Evolutionary conservation across 2,329 filamentous ascomycete genomes (phyloP).

Genomic region (Talaromyces islandicus): DNA sequence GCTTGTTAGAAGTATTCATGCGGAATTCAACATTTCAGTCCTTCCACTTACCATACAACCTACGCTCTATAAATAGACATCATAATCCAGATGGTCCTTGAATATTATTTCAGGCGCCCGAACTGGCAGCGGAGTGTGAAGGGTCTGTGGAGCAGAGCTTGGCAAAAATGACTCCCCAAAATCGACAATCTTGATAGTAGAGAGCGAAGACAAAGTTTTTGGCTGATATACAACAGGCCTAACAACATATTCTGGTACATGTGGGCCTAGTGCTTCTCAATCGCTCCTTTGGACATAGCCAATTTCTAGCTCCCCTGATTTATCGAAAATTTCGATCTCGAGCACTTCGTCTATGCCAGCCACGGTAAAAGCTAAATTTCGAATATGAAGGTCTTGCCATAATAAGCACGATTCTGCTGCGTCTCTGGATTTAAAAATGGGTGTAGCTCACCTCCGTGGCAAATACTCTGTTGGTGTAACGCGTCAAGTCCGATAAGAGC

Average conservation of each 20-base stretch:
- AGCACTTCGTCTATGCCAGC: conserved; percentile 11
- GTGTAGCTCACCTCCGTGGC: conserved; percentile 30
- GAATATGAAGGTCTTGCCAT: conserved; percentile 20
- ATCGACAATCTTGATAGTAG: conserved; percentile 28
- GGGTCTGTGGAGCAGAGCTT: conserved; percentile 1
- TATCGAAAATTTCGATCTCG: conserved; percentile 16
- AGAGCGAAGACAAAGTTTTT: conserved; percentile 10
- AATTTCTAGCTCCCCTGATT: conserved; percentile 21
- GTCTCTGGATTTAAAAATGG: not conserved
- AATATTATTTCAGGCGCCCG: conserved; percentile 36
- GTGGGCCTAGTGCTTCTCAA: conserved; percentile 15
- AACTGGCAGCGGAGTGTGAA: no score
- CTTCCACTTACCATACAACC: conserved; percentile 28
- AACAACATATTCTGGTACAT: conserved; percentile 21
- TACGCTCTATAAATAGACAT: conserved; percentile 34
- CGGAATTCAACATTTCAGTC: not conserved
- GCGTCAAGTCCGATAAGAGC: conserved; percentile 30
- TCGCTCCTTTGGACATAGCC: conserved; percentile 18
- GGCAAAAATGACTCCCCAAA: no score
- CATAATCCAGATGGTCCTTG: conserved; percentile 26
- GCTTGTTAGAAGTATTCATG: conserved; percentile 10
- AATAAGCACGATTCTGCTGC: conserved; percentile 12
- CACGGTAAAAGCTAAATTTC: conserved; percentile 23
- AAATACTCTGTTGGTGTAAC: conserved; percentile 35
- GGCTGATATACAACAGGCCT: conserved; percentile 12